Evolutionary conservation across 2,329 filamentous ascomycete species (phyloP), one percentile per base, ranked within the genome.

Genomic region (Phoma herbarum): DNA sequence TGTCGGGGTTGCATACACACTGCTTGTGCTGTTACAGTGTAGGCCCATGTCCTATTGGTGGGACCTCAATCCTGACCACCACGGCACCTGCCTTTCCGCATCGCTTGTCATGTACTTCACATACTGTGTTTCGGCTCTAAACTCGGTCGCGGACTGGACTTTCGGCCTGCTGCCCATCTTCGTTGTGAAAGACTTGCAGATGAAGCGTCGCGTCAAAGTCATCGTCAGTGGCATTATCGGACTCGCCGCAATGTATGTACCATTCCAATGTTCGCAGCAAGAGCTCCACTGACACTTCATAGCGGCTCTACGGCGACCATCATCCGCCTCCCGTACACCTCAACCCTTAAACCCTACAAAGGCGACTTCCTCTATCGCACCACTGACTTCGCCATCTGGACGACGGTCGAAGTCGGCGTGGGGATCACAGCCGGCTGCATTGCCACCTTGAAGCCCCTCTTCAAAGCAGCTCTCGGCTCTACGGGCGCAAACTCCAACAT

Each of bases 121-220:
- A 10, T 84, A 84, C 57, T 59, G 58, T 2, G 66, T 71, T 10
- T 70, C 68, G 16, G 70, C 60, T 5, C 60, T 74, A 10, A 72
- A 70, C 48, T 65, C 70, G 3, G 58, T 73, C 20, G 68, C 70
- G 10, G 71, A 74, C 46, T 73, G 69, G 69, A 66, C 69, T 1
- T 71, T 73, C 49, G 71, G 65, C 7, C 52, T 71, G n/a, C 59
- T 74, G 10, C 71, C 71, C 11, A 78, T 83, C 10, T 80, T 82
- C 50, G 73, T 88, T 3, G 79, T 88, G 9, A 82, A 79, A 73
- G 80, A 82, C 29, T 69, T 87, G 50, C 82, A 86, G 59, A 86
- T 88, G 81, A 81, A 81, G 64, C 69, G 63, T 22, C 78, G 78
- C 57, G 82, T 80, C 14, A 88, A 87, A 67, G 45, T 81, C 11